These are phyloP conservation scores for Aspergillus chevalieri DNA, from an alignment of 2,329 filamentous ascomycete species.

Conservation along the genomic window DNA sequence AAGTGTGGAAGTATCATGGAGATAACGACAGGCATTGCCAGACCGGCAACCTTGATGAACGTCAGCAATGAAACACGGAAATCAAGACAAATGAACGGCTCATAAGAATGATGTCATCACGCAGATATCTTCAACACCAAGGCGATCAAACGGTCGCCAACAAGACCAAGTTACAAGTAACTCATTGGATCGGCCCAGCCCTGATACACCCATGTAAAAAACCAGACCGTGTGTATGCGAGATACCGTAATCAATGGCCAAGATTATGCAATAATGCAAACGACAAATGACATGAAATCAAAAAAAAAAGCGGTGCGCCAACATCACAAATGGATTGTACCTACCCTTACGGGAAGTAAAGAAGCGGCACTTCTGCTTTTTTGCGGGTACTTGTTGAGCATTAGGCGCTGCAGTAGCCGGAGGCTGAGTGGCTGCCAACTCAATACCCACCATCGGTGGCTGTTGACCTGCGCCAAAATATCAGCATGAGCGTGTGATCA, in stretches of 20 bases:
- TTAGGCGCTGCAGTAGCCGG: conserved; percentile 7
- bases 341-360: conserved; percentile 21
- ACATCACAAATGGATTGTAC: conserved; percentile 3
- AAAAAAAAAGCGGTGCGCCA: conserved; percentile 2
- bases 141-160: too few species aligned
- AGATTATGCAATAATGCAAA: neutral
- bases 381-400: conserved; percentile 11
- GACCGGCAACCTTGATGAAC: conserved; percentile 44
- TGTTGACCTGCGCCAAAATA: conserved; percentile 19
- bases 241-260: neutral
- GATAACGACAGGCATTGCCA: conserved; percentile 46
- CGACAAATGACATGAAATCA: neutral
- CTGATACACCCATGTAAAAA: conserved; percentile 3
- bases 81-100: neutral
- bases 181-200: neutral
- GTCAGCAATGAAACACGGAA: conserved; percentile 14
- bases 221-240: neutral
- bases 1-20: conserved; percentile 35
- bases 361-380: conserved; percentile 21
- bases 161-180: neutral
- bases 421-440: conserved; percentile 26
- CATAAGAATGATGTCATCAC: neutral
- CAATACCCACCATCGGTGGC: conserved; percentile 16
- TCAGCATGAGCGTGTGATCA: conserved; percentile 29
- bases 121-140: neutral